A percentile compares a stretch with the other conserved stretches of the same genome.
phyloP scores from a whole-genome alignment of 345 rosid species.

The Erodium maritimum region DNA sequence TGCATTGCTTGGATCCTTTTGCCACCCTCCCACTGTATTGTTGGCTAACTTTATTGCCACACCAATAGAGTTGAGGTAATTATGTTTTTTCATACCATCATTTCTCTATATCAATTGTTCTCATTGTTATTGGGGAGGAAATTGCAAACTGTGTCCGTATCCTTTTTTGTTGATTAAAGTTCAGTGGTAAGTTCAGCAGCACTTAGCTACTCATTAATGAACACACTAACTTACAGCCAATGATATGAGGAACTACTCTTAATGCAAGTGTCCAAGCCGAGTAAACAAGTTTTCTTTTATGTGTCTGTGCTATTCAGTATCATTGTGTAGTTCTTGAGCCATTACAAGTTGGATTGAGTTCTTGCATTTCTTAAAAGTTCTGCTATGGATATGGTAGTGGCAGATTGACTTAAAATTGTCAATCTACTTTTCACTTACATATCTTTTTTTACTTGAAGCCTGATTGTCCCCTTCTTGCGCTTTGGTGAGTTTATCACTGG shows the following conservation, averaged over 20 bases:
- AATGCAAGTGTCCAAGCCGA: background rate
- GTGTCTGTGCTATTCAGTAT: background rate
- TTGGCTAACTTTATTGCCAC: slow-evolving; percentile 77
- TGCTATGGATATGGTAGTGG: background rate
- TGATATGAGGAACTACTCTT: background rate
- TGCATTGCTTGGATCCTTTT: slow-evolving; percentile 54
- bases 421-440: background rate
- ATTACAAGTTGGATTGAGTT: background rate
- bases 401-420: background rate
- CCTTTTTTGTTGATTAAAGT: background rate
- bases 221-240: background rate
- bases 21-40: slow-evolving; percentile 82
- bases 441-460: slow-evolving; percentile 32
- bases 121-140: background rate
- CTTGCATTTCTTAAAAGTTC: background rate
- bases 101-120: background rate
- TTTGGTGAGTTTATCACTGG: slow-evolving; percentile 65
- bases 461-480: slow-evolving; percentile 87
- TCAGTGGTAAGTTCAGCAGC: background rate
- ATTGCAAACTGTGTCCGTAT: background rate
- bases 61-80: slow-evolving; percentile 76
- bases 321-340: background rate
- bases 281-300: background rate
- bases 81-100: background rate
- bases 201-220: background rate